phyloP scores from a whole-genome alignment of 768 basidiomycete genomes.

The Mycena pura region DNA sequence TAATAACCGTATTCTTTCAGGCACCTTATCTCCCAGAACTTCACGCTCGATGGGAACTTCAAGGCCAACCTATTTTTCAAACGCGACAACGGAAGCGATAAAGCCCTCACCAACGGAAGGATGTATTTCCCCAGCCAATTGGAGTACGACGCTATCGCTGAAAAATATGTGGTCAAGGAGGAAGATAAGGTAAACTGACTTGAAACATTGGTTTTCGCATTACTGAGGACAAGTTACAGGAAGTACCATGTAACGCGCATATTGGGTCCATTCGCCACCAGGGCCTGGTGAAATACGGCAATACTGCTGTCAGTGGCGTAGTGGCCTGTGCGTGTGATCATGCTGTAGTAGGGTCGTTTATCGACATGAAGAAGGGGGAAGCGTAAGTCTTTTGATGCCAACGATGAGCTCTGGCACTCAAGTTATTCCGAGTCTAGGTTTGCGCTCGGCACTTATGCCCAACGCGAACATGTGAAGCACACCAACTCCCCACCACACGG shows the following conservation, averaged over 20 bases:
- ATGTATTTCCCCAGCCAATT: slow-evolving; percentile 1
- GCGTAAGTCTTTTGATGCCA: background rate
- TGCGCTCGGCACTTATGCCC: too few relatives aligned
- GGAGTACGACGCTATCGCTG: background rate
- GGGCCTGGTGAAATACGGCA: background rate
- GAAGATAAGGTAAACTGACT: background rate
- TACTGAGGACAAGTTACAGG: background rate
- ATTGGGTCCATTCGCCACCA: slow-evolving; percentile 7
- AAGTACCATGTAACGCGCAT: background rate
- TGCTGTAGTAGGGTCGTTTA: background rate
- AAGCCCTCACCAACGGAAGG: background rate
- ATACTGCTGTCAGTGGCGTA: background rate
- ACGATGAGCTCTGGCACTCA: too few relatives aligned
- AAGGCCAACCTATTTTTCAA: slow-evolving; percentile 7
- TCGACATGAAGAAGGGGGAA: background rate
- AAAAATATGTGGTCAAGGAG: background rate
- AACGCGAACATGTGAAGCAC: too few relatives aligned
- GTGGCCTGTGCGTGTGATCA: background rate
- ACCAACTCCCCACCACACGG: too few relatives aligned
- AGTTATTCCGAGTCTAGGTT: too few relatives aligned
- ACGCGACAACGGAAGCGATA: slow-evolving; percentile 7
- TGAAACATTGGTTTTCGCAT: background rate
- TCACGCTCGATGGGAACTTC: background rate
- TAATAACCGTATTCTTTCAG: background rate
- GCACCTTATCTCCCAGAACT: background rate